Base-by-base conservation (phyloP, 306 rosid genomes). In the Acacia acuminata region DNA sequence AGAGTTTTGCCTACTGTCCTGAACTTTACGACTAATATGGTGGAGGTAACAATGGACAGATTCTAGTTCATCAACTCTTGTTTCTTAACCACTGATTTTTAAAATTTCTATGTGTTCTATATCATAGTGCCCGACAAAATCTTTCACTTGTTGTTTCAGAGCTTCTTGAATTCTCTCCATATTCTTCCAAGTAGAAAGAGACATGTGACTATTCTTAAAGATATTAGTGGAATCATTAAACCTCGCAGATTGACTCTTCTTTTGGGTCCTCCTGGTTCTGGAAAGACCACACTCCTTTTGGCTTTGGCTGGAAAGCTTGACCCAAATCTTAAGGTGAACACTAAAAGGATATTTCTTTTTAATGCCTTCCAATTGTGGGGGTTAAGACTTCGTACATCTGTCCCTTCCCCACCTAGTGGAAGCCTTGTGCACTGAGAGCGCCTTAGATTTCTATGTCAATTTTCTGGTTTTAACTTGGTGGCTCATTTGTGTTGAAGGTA, bases 231-330 rank as follows among this genome's bases (percentile, higher is more conserved):
- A 85, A 85, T 90, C 3, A 72, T 94, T 79, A 94, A 85, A 78
- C 98, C 98, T 50, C 81, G 91, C 1, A 88, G 94, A 90, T 88
- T 94, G 94, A 88, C 97, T 42, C 71, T 94, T 32, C 97, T 94
- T 81, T 71, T 94, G 55, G 98, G 98, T 67, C 97, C 98, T 80
- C 98, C 97, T 55, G 85, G 94, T 64, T 88, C 97, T 22, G 97
- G 98, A 36, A 94, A 93, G 88, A 93, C 97, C 48, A 89, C 98
- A 13, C 72, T 94, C 24, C 86, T 94, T 79, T 64, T 90, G 74
- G 96, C 94, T 65, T 81, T 94, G 63, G 88, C 97, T 9, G 98
- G 98, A 80, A 93, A 90, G 67, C 92, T 90, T 60, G 94, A 86
- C 75, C 77, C 85, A 20, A 86, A 56, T 86, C 87, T 94, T 4